Conservation (phyloP, 495 filamentous ascomycete genomes). For the Neurospora cerealis region DNA sequence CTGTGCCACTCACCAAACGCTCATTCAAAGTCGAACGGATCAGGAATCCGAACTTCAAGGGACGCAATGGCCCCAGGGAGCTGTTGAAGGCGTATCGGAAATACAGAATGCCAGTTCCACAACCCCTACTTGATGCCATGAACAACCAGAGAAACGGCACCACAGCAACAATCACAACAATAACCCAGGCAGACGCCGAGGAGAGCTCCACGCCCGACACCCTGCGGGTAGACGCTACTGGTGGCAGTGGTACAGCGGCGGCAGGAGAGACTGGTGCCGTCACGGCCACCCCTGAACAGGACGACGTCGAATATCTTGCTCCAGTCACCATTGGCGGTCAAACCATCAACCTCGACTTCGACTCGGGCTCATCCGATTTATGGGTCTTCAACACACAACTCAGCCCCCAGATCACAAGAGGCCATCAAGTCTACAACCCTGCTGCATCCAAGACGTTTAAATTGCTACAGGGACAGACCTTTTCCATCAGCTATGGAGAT, state of each 20-base stretch:
- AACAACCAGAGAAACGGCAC: slow-evolving; percentile 11
- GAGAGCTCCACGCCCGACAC: slow-evolving; percentile 18
- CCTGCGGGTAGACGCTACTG: neutral
- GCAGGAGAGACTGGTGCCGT: slow-evolving; percentile 37
- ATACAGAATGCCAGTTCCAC: slow-evolving; percentile 44
- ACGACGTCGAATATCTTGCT: slow-evolving; percentile 60
- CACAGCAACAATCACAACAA: neutral
- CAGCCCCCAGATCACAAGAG: slow-evolving; percentile 26
- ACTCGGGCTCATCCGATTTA: slow-evolving; percentile 75
- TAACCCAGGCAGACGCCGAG: neutral
- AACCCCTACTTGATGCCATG: slow-evolving; percentile 27
- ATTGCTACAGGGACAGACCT: slow-evolving; percentile 34
- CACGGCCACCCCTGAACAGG: slow-evolving; percentile 47
- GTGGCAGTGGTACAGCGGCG: neutral
- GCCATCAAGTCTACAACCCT: slow-evolving; percentile 56
- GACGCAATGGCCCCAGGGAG: slow-evolving; percentile 44
- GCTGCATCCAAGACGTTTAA: slow-evolving; percentile 45
- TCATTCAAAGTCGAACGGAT: slow-evolving; percentile 53
- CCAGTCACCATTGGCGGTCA: slow-evolving; percentile 67
- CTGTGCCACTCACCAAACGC: slow-evolving; percentile 32
- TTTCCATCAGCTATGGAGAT: slow-evolving; percentile 69
- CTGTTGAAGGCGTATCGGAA: slow-evolving; percentile 55
- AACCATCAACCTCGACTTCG: slow-evolving; percentile 65
- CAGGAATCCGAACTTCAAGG: slow-evolving; percentile 40
- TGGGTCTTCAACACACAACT: slow-evolving; percentile 73